Conservation (phyloP, 768 basidiomycete species). For the Rhizopogon salebrosus region DNA sequence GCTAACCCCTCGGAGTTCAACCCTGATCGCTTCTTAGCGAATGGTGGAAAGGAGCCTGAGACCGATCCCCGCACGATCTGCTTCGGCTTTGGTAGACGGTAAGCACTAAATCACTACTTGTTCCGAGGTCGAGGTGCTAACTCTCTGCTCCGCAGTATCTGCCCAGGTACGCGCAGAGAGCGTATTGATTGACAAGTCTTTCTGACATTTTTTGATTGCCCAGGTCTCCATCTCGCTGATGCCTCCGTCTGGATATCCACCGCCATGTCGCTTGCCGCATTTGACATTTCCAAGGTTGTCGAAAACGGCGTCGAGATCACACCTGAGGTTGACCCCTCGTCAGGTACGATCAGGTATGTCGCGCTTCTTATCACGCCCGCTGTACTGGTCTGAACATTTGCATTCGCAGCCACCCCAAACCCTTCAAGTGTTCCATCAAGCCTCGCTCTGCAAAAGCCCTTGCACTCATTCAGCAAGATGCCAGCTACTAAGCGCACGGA, state of each 20-base stretch:
- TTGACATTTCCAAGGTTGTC: slow-evolving; percentile 40
- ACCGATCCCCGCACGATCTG: slow-evolving; percentile 54
- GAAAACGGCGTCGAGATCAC: slow-evolving; percentile 44
- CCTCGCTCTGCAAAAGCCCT: slow-evolving; percentile 55
- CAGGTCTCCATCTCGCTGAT: slow-evolving; percentile 49
- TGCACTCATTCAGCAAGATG: slow-evolving; percentile 46
- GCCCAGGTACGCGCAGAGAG: slow-evolving; percentile 20
- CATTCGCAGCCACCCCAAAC: slow-evolving; percentile 46
- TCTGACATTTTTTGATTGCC: slow-evolving; percentile 12
- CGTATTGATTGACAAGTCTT: slow-evolving; percentile 9
- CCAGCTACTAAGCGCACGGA: slow-evolving; percentile 12
- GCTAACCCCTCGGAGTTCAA: slow-evolving; percentile 49
- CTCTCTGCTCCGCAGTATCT: slow-evolving; percentile 12
- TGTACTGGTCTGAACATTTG: not conserved
- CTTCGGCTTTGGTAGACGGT: slow-evolving; percentile 69
- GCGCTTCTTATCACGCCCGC: not conserved
- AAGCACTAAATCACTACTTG: slow-evolving; percentile 15
- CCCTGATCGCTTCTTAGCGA: slow-evolving; percentile 54
- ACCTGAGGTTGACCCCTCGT: slow-evolving; percentile 52
- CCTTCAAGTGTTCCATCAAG: slow-evolving; percentile 56
- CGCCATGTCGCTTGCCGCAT: slow-evolving; percentile 41
- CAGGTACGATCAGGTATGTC: slow-evolving; percentile 60
- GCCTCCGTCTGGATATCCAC: slow-evolving; percentile 42
- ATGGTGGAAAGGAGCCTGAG: slow-evolving; percentile 33
- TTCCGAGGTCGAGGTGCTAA: slow-evolving; percentile 5